Evolutionary conservation across 108 stramenopile species (phyloP), one percentile per base, ranked within the genome.

Genomic region (Cyclotella distinguenda): DNA sequence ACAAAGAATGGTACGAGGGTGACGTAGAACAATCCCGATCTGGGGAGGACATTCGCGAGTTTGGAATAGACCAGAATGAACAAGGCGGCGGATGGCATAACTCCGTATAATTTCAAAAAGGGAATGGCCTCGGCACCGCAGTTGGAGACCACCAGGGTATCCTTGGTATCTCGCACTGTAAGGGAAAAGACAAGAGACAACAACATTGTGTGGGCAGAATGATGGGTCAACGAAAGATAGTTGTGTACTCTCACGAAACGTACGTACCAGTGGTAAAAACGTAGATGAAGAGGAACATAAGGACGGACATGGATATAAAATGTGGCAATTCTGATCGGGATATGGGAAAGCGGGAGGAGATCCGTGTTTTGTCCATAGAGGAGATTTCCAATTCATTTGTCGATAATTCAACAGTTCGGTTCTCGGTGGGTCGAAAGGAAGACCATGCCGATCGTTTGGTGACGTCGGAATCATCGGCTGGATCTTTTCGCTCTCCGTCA

Each of bases 281-380:
- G 63, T 88, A 91, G n/a, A 91, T 82, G 34, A 89, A 86, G 49
- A 87, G 84, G 70, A 91, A 88, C 81, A 86, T 86, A 25, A 91
- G 79, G 23, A 66, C 21, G 4, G 84, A 81, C 61, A 91, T 51
- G 12, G 78, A 64, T 10, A 47, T 23, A 85, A 91, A 88, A 56
- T 87, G 83, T 23, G 72, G 70, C 16, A 72, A 22, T 54, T 79
- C 78, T 6, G 48, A 21, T 27, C 22, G 33, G 8, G 43, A 21
- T 12, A 78, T 74, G 23, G 77, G 77, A 16, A 71, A 74, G 19
- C 38, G 63, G 22, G 71, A 19, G 9, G 71, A 72, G 7, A 72
- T 52, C n/a, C n/a, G 51, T 62, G 60, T 45, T 56, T n/a, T n/a
- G n/a, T n/a, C n/a, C n/a, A n/a, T n/a, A n/a, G n/a, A n/a, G n/a